Evolutionary conservation across 306 rosid species (phyloP).

Genomic region (Pyrus betulifolia): DNA sequence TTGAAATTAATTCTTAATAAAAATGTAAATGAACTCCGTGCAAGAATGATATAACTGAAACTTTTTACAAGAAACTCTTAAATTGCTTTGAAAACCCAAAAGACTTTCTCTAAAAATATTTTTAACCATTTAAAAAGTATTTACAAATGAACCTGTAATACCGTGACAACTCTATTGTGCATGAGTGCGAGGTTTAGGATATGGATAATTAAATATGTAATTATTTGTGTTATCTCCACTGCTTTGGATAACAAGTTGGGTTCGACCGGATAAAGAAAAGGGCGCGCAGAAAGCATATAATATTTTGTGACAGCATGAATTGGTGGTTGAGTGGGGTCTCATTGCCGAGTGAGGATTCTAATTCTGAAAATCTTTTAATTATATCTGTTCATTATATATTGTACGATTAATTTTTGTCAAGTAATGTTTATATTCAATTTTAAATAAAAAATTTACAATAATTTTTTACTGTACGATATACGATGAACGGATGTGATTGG

Average conservation of each 20-base stretch:
- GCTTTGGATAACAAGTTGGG: not conserved
- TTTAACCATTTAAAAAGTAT: too few relatives aligned
- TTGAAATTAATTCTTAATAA: too few relatives aligned
- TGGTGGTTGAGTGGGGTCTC: constrained; percentile 10
- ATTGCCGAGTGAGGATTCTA: too few relatives aligned
- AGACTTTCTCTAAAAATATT: too few relatives aligned
- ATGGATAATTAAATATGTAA: not conserved
- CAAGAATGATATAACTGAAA: too few relatives aligned
- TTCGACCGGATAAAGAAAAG: constrained; percentile 2
- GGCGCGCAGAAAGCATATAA: not conserved
- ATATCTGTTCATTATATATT: fast-evolving
- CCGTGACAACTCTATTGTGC: not conserved
- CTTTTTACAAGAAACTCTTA: too few relatives aligned
- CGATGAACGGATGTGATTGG: too few relatives aligned
- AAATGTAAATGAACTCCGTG: fast-evolving
- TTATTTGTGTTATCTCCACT: not conserved
- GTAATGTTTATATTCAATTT: too few relatives aligned
- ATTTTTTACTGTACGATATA: fast-evolving
- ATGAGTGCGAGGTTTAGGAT: not conserved
- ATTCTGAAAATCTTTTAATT: fast-evolving
- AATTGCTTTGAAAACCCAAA: too few relatives aligned
- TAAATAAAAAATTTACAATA: too few relatives aligned
- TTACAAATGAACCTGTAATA: too few relatives aligned
- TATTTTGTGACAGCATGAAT: constrained; percentile 3
- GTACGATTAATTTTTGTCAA: too few relatives aligned